Evolutionary conservation across 179 eudicot species (phyloP), one percentile per base, ranked within the genome.

Genomic region (Amaranthus tricolor): DNA sequence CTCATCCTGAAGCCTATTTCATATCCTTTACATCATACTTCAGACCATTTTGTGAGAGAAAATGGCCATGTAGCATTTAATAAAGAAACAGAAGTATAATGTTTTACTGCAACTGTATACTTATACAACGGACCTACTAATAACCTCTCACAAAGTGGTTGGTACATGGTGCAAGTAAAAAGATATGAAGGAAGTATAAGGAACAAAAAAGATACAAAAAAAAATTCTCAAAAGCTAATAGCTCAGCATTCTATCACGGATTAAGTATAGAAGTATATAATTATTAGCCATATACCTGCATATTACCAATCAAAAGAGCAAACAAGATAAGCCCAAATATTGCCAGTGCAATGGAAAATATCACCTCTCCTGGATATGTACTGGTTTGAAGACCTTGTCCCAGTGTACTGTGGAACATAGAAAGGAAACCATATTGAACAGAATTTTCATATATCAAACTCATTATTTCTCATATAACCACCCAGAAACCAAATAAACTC

Each of bases 321-420:
- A 92, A 92, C 50, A 90, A 87, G 76, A 92, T 92, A 77, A 92
- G 96, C 68, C 97, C 97, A 68, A 85, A 86, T 76, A 90, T 92
- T 63, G 96, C 97, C 64, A 92, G 81, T 56, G 87, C 88, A 78
- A 92, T 92, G 78, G 96, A 89, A 78, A 92, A 92, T 81, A 92
- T 77, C 74, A 90, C 88, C 83, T 92, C 97, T 70, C 92, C 96
- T 60, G 87, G 86, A 78, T 89, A 92, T n/a, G 97, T 90, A 86
- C 97, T 90, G 68, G 96, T 92, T 82, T 88, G 79, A 74, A 92
- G 97, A 71, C 97, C 97, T 81, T 92, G 97, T 24, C 97, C 97
- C 62, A 92, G 89, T 59, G 97, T 92, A 81, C 97, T 92, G 40
- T 31, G 92, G 43, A 81, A 72, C 15, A 44, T 14, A 69, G 6